Base-by-base conservation (phyloP, 345 rosid genomes). In the Arabidopsis suecica region DNA sequence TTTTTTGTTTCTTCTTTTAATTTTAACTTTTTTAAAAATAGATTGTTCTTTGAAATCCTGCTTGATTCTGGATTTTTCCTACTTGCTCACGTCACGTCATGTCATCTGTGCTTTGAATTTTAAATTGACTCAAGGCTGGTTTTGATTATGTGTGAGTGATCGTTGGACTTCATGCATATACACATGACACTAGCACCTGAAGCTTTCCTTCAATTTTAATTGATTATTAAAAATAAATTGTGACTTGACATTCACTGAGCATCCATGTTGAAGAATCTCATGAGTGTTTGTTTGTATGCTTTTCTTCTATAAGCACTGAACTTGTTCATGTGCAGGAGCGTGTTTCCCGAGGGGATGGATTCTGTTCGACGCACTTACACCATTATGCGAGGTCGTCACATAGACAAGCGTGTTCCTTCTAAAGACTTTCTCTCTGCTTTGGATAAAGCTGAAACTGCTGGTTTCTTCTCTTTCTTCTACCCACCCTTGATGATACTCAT, bases 381-480 rank as follows among this genome's bases (percentile, higher is more conserved):
- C 57, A 83, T 85, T 3, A 83, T 90, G 89, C 87, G 96, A 64
- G 96, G 88, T 48, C 88, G 95, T 65, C 85, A 89, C 70, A 64
- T 77, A n/a, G 95, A 89, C 56, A 89, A 86, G 83, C 95, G 92
- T 72, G 86, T 70, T 51, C 73, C 84, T 9, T 80, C 85, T 23
- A 85, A 70, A 77, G 96, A 87, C 13, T 45, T 56, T 65, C 49
- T 83, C 42, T 73, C 76, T 75, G 73, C 72, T 55, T 73, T 78
- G 53, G 86, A 88, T 68, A 83, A 79, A 76, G 95, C 86, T 14
- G 90, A 84, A 48, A 72, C 48, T 80, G 77, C 88, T 55, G 85
- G 96, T 88, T 53, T 38, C 67, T 53, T 28, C 4, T 28, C 3
- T 88, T 53, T 38, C 67, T 53, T 28, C 4, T 28, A 3, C 32